Evolutionary conservation across 2,329 filamentous ascomycete species (phyloP).

Genomic region (Mollisia scopiformis): DNA sequence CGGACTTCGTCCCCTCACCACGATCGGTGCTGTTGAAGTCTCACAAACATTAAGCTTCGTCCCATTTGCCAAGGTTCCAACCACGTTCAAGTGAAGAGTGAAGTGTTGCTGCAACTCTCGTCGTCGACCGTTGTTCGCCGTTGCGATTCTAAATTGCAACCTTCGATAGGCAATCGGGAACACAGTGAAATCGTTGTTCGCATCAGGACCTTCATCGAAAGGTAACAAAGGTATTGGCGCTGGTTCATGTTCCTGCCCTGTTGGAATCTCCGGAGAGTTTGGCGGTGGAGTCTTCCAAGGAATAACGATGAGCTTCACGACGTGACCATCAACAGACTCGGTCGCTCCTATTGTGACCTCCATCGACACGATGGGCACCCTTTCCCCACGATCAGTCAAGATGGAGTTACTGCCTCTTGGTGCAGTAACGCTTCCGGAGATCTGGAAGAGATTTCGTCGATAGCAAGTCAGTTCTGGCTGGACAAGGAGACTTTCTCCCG

Average conservation of each 20-base stretch:
- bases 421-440: conserved; percentile 84
- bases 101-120: conserved; percentile 98
- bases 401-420: conserved; percentile 79
- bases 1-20: conserved; percentile 90
- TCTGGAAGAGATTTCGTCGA: conserved; percentile 92
- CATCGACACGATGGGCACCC: conserved; percentile 78
- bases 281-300: conserved; percentile 96
- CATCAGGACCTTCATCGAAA: conserved; percentile 53
- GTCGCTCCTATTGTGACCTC: conserved; percentile 91
- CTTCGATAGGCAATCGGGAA: conserved; percentile 95
- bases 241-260: conserved; percentile 80
- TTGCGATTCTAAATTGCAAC: conserved; percentile 90
- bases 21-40: conserved; percentile 85
- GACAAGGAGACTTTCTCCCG: conserved; percentile 52
- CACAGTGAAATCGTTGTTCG: conserved; percentile 72
- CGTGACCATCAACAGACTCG: conserved; percentile 90
- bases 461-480: conserved; percentile 93
- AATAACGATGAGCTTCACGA: conserved; percentile 92
- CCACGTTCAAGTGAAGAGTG: conserved; percentile 82
- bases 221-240: conserved; percentile 76
- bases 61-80: conserved; percentile 83
- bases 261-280: conserved; percentile 68
- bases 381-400: conserved; percentile 81
- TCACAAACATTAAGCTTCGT: conserved; percentile 81
- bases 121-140: conserved; percentile 91